Evolutionary conservation across 2,329 filamentous ascomycete genomes (phyloP).

Genomic region (Aureobasidium leucospermi): DNA sequence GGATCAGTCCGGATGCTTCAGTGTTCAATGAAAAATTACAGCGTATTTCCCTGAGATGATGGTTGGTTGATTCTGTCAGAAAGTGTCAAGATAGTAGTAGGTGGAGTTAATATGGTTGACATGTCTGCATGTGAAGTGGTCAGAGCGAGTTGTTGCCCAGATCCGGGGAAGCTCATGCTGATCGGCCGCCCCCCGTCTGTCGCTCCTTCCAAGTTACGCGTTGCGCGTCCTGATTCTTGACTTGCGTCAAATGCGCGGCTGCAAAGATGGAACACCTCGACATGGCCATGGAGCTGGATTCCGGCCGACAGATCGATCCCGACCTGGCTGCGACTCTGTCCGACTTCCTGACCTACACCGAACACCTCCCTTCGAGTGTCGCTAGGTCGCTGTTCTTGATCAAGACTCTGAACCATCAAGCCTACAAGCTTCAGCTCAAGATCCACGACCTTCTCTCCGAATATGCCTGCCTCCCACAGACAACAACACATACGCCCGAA

Average conservation of each 20-base stretch:
- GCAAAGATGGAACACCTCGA: constrained; percentile 15
- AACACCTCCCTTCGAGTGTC: constrained; percentile 60
- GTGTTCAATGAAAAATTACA: no score
- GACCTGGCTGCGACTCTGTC: constrained; percentile 60
- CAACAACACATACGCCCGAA: constrained; percentile 36
- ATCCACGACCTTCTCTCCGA: constrained; percentile 42
- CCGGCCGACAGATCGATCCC: constrained; percentile 38
- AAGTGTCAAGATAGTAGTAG: no score
- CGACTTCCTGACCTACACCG: constrained; percentile 62
- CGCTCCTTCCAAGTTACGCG: no score
- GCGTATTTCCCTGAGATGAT: no score
- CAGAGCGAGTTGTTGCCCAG: not conserved
- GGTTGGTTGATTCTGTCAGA: no score
- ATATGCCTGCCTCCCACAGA: constrained; percentile 45
- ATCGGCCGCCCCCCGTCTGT: no score
- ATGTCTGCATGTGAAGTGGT: constrained; percentile 1
- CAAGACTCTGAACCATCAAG: constrained; percentile 41
- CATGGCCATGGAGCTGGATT: constrained; percentile 16
- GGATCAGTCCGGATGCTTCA: no score
- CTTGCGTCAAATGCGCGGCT: not conserved
- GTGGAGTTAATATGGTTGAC: no score
- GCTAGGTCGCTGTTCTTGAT: constrained; percentile 57
- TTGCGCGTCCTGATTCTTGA: not conserved
- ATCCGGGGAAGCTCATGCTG: not conserved
- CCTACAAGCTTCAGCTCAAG: constrained; percentile 34